Conservation (phyloP, 1,284 basidiomycete species). For the Ustilago cynodontis region DNA sequence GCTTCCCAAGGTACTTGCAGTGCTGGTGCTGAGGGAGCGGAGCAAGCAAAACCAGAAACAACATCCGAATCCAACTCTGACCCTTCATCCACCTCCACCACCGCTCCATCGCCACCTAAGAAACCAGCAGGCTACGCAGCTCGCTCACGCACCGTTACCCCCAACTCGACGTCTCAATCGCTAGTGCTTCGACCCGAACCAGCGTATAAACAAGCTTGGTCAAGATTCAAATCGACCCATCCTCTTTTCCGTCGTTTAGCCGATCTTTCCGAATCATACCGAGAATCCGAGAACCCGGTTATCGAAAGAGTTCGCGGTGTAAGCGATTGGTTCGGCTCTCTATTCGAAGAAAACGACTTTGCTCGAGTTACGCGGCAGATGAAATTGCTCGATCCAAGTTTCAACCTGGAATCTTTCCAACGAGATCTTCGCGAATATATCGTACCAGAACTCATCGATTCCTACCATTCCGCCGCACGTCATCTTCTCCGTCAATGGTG, state of each 20-base stretch:
- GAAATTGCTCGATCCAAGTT: slow-evolving; percentile 86
- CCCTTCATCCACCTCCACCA: slow-evolving; percentile 1
- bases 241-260: slow-evolving; percentile 55
- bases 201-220: slow-evolving; percentile 61
- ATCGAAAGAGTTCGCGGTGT: slow-evolving; percentile 84
- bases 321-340: slow-evolving; percentile 85
- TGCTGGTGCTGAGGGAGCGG: slow-evolving; percentile 15
- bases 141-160: slow-evolving; percentile 34
- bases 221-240: slow-evolving; percentile 58
- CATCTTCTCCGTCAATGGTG: slow-evolving; percentile 91
- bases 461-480: slow-evolving; percentile 89
- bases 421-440: slow-evolving; percentile 95
- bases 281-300: slow-evolving; percentile 93
- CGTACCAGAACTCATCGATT: slow-evolving; percentile 95
- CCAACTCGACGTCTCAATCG: slow-evolving; percentile 56
- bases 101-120: not conserved
- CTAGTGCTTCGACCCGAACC: slow-evolving; percentile 64
- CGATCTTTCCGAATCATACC: slow-evolving; percentile 73
- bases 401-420: slow-evolving; percentile 87
- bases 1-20: too few relatives aligned
- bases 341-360: slow-evolving; percentile 98
- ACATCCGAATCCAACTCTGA: slow-evolving; percentile 4
- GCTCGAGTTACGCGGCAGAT: slow-evolving; percentile 90
- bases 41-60: slow-evolving; percentile 10
- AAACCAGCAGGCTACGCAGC: slow-evolving; percentile 62